Evolutionary conservation across 108 stramenopile species (phyloP).

Genomic region (Nannochloropsis gaditana): DNA sequence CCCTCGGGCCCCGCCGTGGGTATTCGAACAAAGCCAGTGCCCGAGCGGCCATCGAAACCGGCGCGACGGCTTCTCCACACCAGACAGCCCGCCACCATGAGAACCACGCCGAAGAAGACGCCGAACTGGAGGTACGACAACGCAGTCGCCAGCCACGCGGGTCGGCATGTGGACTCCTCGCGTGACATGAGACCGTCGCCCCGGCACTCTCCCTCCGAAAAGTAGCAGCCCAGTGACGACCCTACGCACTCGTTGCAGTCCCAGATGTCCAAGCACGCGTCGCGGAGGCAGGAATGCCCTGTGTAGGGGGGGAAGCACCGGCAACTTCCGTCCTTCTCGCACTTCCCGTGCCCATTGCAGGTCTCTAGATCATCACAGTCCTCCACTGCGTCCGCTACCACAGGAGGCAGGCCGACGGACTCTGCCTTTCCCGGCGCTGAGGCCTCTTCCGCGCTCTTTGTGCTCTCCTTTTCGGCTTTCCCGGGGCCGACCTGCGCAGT

Average conservation of each 20-base stretch:
- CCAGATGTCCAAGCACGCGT: slow-evolving; percentile 13
- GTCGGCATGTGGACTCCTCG: neutral
- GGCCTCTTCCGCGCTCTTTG: too few species aligned
- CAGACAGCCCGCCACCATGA: neutral
- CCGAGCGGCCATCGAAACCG: neutral
- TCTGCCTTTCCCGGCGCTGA: neutral
- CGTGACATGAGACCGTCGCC: neutral
- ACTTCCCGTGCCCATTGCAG: neutral
- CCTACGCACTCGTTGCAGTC: slow-evolving; percentile 6
- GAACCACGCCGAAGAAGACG: neutral
- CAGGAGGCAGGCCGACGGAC: neutral
- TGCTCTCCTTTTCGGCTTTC: too few species aligned
- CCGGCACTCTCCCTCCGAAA: neutral
- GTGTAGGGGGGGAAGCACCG: slow-evolving; percentile 15
- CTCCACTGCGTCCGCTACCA: neutral
- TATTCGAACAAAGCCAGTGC: neutral
- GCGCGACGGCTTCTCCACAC: neutral
- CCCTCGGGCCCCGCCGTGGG: neutral
- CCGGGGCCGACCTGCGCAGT: too few species aligned
- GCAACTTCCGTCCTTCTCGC: neutral
- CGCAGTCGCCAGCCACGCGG: neutral
- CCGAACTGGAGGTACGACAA: neutral
- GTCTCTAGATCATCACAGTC: neutral
- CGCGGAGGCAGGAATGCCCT: neutral
- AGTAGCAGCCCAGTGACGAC: neutral